A percentile compares a stretch with the other conserved stretches of the same genome.
Evolutionary conservation across 306 rosid genomes (phyloP).

Genomic region (Dryas alaskensis): DNA sequence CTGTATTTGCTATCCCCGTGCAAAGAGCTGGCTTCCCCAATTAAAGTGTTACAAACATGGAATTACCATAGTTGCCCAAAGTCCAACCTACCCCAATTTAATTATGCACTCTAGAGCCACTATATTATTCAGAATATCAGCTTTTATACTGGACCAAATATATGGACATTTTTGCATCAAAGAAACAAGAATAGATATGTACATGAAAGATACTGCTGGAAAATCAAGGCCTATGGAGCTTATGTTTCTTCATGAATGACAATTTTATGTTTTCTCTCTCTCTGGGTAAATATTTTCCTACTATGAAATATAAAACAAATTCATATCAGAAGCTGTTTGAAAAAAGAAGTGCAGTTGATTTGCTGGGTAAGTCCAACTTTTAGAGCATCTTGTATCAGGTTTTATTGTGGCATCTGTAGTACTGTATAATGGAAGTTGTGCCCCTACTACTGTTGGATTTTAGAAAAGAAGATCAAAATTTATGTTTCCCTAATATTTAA

Average conservation of each 20-base stretch:
- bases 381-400: neutral
- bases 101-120: neutral
- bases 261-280: neutral
- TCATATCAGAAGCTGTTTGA: too few relatives aligned
- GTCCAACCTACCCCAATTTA: neutral
- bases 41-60: neutral
- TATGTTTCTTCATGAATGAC: neutral
- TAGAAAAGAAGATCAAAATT: neutral
- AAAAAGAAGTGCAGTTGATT: neutral
- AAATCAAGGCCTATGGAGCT: neutral
- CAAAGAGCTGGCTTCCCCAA: neutral
- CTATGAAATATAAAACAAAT: neutral
- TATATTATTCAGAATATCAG: neutral
- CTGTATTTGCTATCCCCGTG: neutral
- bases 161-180: neutral
- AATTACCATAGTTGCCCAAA: neutral
- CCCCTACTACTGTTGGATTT: neutral
- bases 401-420: neutral
- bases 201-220: too few relatives aligned
- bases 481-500: neutral
- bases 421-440: neutral
- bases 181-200: neutral
- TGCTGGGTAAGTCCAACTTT: neutral
- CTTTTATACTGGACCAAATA: neutral
- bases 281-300: neutral